Conservation (phyloP, 1,139 yeast genomes). For the Nakaseomyces delphensis region DNA sequence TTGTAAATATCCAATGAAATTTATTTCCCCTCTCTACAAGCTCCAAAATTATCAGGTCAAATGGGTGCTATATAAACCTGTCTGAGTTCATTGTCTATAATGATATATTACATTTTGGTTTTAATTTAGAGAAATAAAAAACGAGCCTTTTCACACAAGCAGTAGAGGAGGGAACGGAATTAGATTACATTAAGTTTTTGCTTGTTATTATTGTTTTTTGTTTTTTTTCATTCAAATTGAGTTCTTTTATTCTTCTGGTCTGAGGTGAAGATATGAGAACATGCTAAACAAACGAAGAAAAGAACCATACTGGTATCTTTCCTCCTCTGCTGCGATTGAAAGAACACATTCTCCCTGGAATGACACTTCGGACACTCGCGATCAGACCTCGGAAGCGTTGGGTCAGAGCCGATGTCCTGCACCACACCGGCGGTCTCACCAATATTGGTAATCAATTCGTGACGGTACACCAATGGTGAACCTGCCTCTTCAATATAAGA, state of each 20-base stretch:
- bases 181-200: no score
- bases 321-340: conserved; percentile 91
- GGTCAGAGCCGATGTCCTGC: conserved; percentile 92
- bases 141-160: no score
- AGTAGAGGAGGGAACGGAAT: no score
- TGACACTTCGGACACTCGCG: conserved; percentile 88
- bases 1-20: not conserved
- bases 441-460: conserved; percentile 78
- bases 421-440: conserved; percentile 97
- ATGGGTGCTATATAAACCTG: no score
- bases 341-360: conserved; percentile 85
- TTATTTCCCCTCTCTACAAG: no score
- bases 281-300: conserved; percentile 83
- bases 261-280: conserved; percentile 62
- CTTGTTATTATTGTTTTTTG: no score
- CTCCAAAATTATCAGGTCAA: no score
- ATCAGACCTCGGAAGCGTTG: conserved; percentile 90
- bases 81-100: not conserved
- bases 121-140: no score
- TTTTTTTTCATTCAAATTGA: conserved; percentile 25
- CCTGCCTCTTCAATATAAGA: conserved; percentile 89
- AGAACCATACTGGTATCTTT: conserved; percentile 93
- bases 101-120: no score
- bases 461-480: conserved; percentile 81
- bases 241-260: conserved; percentile 33